Percentiles rank a stretch among this genome's conserved stretches.
These are phyloP conservation scores for Parafenestella ontariensis DNA, from an alignment of 2,329 filamentous ascomycete genomes.

Conservation along the genomic window DNA sequence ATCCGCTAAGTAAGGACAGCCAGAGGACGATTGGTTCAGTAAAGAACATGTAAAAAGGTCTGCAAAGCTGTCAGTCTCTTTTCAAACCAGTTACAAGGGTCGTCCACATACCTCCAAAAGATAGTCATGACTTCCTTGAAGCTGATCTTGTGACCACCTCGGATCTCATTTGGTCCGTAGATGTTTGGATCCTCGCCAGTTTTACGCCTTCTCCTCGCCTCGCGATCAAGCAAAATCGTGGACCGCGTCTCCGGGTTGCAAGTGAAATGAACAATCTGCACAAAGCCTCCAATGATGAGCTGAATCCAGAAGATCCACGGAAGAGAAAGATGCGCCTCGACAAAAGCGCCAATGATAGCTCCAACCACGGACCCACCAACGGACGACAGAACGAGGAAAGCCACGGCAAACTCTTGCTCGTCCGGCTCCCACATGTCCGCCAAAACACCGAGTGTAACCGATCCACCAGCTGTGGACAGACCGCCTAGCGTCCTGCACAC, in stretches of 20 bases:
- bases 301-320: constrained; percentile 79
- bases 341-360: constrained; percentile 62
- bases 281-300: constrained; percentile 75
- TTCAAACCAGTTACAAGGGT: neutral
- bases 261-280: constrained; percentile 71
- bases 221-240: constrained; percentile 76
- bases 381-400: constrained; percentile 65
- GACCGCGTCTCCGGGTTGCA: constrained; percentile 78
- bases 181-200: constrained; percentile 64
- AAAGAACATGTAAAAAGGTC: constrained; percentile 75
- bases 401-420: constrained; percentile 65
- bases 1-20: constrained; percentile 74
- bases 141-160: constrained; percentile 46
- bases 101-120: constrained; percentile 47
- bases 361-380: constrained; percentile 63
- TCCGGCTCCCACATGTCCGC: constrained; percentile 67
- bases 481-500: constrained; percentile 60
- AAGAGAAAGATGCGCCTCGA: constrained; percentile 51
- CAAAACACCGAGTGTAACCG: constrained; percentile 69
- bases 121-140: constrained; percentile 56
- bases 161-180: constrained; percentile 74
- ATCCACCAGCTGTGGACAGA: constrained; percentile 68
- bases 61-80: constrained; percentile 34
- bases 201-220: constrained; percentile 75
- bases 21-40: constrained; percentile 76